Conservation (phyloP, 306 rosid genomes). For the Vicia sativa region DNA sequence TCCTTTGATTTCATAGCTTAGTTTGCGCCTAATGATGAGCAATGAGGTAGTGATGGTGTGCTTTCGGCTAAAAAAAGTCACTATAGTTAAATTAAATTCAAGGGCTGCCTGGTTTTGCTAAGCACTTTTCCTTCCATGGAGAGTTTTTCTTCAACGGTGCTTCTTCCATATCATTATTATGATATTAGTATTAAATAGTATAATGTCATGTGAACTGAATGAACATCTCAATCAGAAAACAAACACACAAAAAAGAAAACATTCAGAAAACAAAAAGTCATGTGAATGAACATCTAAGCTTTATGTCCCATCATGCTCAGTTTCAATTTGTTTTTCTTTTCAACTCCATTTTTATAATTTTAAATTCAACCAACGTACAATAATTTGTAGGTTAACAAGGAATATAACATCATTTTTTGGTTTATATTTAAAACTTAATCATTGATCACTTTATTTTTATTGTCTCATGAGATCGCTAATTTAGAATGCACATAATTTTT, state of each 20-base stretch:
- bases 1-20: neutral
- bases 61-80: conserved; percentile 3
- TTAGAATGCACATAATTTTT: too few relatives aligned
- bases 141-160: too few relatives aligned
- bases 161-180: neutral
- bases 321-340: conserved; percentile 5
- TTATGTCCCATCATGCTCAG: conserved; percentile 41
- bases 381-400: too few relatives aligned
- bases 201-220: neutral
- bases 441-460: too few relatives aligned
- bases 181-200: neutral
- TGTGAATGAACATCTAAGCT: conserved; percentile 19
- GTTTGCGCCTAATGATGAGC: neutral
- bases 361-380: too few relatives aligned
- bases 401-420: too few relatives aligned
- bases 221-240: neutral
- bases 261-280: neutral
- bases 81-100: neutral
- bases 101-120: neutral
- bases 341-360: neutral
- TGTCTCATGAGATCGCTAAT: too few relatives aligned
- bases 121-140: neutral
- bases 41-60: neutral
- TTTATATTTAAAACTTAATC: too few relatives aligned
- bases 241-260: too few relatives aligned